Conservation (phyloP, 1,284 basidiomycete genomes). For the Irpex rosettiformis region DNA sequence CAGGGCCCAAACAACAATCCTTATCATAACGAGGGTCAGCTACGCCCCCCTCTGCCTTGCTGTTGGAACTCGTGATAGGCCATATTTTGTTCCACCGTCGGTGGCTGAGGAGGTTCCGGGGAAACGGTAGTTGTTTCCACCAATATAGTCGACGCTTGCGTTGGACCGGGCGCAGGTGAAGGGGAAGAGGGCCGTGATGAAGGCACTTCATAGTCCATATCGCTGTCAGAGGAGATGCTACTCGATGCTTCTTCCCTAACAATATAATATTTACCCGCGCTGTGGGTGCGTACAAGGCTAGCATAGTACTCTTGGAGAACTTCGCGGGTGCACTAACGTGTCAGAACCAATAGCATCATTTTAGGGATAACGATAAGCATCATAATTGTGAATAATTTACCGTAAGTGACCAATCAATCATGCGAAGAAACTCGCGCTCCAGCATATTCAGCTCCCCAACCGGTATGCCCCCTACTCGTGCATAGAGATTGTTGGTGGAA, state of each 20-base stretch:
- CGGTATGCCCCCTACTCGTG: constrained; percentile 91
- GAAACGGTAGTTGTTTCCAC: constrained; percentile 48
- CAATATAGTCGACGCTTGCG: constrained; percentile 50
- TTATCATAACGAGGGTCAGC: constrained; percentile 17
- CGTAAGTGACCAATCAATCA: constrained; percentile 90
- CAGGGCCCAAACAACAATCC: no score
- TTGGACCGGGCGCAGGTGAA: constrained; percentile 14
- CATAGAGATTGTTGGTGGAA: constrained; percentile 89
- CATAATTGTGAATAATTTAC: constrained; percentile 52
- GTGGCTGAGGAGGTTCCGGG: constrained; percentile 45
- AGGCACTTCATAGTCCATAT: constrained; percentile 51
- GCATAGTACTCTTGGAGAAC: constrained; percentile 81
- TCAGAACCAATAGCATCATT: constrained; percentile 12
- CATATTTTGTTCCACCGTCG: constrained; percentile 79
- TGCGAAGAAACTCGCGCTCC: constrained; percentile 86
- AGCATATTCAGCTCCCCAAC: constrained; percentile 87
- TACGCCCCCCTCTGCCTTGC: constrained; percentile 18
- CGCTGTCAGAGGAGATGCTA: constrained; percentile 48
- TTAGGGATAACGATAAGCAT: constrained; percentile 6
- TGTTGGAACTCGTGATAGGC: constrained; percentile 68
- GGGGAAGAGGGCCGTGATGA: constrained; percentile 54
- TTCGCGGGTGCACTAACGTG: constrained; percentile 68
- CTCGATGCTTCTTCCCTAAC: constrained; percentile 38
- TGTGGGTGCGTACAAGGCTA: constrained; percentile 78
- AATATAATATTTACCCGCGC: constrained; percentile 55